These are phyloP conservation scores for Phyllosticta citrichinensis DNA, from an alignment of 2,329 filamentous ascomycete genomes.

Conservation along the genomic window DNA sequence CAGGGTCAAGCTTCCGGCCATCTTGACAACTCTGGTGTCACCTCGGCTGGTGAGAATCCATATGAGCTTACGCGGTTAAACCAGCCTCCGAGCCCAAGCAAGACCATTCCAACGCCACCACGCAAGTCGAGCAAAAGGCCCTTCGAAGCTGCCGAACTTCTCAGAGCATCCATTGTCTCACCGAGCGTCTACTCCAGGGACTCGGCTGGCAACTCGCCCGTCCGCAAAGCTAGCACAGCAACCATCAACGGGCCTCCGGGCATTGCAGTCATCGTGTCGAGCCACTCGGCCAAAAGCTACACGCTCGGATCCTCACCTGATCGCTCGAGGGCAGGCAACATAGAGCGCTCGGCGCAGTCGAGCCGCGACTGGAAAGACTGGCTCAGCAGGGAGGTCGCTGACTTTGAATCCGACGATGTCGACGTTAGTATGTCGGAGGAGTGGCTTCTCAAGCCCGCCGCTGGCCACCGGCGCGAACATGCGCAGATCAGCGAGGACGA, in stretches of 20 bases:
- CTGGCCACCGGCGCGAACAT: constrained; percentile 16
- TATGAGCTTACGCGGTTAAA: constrained; percentile 20
- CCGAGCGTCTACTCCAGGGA: constrained; percentile 39
- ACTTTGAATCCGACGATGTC: constrained; percentile 23
- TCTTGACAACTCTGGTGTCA: constrained; percentile 8
- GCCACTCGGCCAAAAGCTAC: constrained; percentile 35
- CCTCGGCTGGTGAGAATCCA: constrained; percentile 18
- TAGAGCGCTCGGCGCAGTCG: constrained; percentile 17
- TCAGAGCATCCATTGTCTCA: constrained; percentile 21
- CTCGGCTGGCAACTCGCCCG: constrained; percentile 28
- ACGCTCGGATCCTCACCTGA: constrained; percentile 22
- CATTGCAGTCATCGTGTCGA: constrained; percentile 35
- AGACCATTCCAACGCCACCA: background rate
- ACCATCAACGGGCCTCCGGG: constrained; percentile 12
- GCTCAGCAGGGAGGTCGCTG: constrained; percentile 35
- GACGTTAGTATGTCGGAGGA: constrained; percentile 20
- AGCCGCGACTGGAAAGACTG: constrained; percentile 39
- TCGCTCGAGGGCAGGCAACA: constrained; percentile 7
- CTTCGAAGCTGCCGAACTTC: background rate
- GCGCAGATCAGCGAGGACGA: constrained; percentile 20
- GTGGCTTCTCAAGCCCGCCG: constrained; percentile 12
- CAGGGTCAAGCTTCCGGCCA: constrained; percentile 21
- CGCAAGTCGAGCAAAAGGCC: constrained; percentile 5
- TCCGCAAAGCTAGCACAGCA: constrained; percentile 25
- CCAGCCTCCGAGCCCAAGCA: constrained; percentile 9